Base-by-base conservation (phyloP, 352 stramenopile species). In the Phytopythium montanum region DNA sequence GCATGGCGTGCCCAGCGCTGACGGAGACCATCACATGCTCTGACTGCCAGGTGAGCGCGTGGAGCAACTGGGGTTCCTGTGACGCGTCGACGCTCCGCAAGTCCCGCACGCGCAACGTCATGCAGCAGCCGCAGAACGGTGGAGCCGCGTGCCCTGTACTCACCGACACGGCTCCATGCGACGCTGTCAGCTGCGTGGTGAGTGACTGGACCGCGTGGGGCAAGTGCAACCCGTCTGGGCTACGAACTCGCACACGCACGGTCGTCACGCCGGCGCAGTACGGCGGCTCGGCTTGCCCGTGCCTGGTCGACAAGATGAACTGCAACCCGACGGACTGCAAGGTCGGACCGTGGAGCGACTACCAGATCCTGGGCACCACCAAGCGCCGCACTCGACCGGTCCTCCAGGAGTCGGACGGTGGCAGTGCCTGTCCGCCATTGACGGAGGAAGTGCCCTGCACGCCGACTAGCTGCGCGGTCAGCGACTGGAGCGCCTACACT, bases 301-400 rank as follows among this genome's bases (percentile, higher is more conserved):
- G 55, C 10, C 66, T 88, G 7, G 64, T 74, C 0, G 72, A 87
- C 10, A 59, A 64, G 26, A 72, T 85, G 29, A 88, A 86, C 60
- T 90, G 81, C 59, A 88, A 88, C 65, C 78, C 78, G 13, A 75
- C 61, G 0, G 69, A 90, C 62, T 90, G 80, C 54, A 72, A 73
- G 38, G 76, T 88, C 21, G 66, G 76, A 29, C 70, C 68, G 10
- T 89, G 76, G 76, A 74, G 70, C 13, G 61, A 60, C 0, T 89
- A 61, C 61, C 61, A 73, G 56, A 25, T 89, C 3, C 50, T 74
- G 19, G 69, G 77, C 0, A 33, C 54, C 50, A 83, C 64, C 4
- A 87, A 87, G 52, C 67, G 70, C 2, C 79, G 79, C 7, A 75
- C 65, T 18, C 61, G 79, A 0, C 61, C 56, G 2, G 44, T 89